Evolutionary conservation across 164 flowering plant species (phyloP), one percentile per base, ranked within the genome.

Genomic region (Houttuynia cordata): DNA sequence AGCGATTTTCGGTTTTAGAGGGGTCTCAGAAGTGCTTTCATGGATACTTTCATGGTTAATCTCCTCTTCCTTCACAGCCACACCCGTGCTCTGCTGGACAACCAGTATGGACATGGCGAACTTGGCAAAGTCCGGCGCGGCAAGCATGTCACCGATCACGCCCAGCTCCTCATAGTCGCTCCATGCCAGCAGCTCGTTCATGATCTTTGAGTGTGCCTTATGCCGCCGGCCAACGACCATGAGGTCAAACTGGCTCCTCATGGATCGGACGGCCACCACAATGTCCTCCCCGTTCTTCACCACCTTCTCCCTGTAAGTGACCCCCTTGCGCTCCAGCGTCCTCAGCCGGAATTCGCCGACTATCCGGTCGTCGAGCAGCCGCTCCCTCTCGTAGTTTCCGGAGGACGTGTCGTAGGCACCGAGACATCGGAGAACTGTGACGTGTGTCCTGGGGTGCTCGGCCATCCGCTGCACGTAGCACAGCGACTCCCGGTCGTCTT

Each of bases 401-500:
- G 58, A 10, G 21, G 64, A 3, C 65, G 25, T 8, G 75, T 37
- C 1, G 52, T 69, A 62, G 49, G 79, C 85, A 0, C 70, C 50
- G 1, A 85, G 59, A 61, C 85, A 77, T 50, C 90, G 70, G 19
- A 87, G 74, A 0, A 83, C 90, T 0, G 83, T 80, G 10, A 90
- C 78, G 41, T 66, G 84, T 10, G 87, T 79, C 10, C 82, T 81
- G 0, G 85, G 83, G 64, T 87, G 88, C 5, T 73, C 62, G 0
- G 92, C 79, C 18, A 87, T 72, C 0, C 83, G 75, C 0, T 79
- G 70, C 0, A 83, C 82, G 39, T 72, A 85, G 45, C 84, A 80
- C 4, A 90, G 66, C 8, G 88, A 90, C 61, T 90, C 94, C 6
- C 88, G 66, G 42, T 87, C 92, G 39, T 90, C 92, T 49, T 70